Conservation (phyloP, 805 yeast species). For the Spathaspora sp. region DNA sequence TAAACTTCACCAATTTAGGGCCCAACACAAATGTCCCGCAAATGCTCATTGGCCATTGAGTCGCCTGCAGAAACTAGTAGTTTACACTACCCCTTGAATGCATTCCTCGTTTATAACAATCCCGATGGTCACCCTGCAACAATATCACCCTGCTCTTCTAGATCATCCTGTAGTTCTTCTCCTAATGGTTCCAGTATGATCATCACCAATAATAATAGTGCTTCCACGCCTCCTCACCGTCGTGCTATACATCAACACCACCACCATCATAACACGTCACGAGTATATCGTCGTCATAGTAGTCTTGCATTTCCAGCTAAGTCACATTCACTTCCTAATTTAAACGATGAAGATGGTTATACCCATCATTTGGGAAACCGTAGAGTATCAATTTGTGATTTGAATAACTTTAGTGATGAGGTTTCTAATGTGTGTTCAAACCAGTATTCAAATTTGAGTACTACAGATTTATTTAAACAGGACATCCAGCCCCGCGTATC, state of each 20-base stretch:
- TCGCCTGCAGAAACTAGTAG: constrained; percentile 3
- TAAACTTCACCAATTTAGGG: background rate
- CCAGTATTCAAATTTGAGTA: background rate
- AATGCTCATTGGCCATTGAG: constrained; percentile 16
- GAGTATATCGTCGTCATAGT: background rate
- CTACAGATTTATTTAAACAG: background rate
- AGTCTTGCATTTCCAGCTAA: background rate
- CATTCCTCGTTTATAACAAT: constrained; percentile 14
- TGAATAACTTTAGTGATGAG: constrained; percentile 10
- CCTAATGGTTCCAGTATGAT: background rate
- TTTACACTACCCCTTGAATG: constrained; percentile 16
- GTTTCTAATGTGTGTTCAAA: background rate
- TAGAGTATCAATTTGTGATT: constrained; percentile 14
- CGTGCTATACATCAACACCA: background rate
- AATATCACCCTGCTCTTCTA: background rate
- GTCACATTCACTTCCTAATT: constrained; percentile 8
- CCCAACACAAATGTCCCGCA: constrained; percentile 1
- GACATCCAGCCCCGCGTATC: background rate
- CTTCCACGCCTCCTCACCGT: background rate
- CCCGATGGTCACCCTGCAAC: background rate
- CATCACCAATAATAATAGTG: background rate
- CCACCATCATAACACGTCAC: background rate
- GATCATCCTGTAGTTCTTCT: constrained; percentile 2
- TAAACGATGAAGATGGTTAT: background rate
- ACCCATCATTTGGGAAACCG: constrained; percentile 3